phyloP scores from a whole-genome alignment of 1,284 basidiomycete species.

The Heterobasidion occidentale region DNA sequence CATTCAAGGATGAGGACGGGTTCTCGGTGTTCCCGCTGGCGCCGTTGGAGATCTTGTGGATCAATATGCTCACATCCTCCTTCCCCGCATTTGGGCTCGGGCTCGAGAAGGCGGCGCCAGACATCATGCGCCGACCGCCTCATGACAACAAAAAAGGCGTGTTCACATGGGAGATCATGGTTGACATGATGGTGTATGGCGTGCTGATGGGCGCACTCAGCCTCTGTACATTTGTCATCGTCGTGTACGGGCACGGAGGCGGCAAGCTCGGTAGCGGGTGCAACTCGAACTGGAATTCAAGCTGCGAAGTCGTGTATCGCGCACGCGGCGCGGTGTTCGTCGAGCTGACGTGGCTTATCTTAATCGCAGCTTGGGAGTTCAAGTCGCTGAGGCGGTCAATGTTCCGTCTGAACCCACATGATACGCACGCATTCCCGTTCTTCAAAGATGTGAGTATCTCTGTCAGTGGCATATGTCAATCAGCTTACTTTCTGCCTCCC shows the following conservation, averaged over 20 bases:
- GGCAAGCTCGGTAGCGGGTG: neutral
- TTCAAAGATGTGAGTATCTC: neutral
- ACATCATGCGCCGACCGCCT: neutral
- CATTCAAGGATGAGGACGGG: too few relatives aligned
- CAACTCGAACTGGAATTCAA: neutral
- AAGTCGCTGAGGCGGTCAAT: neutral
- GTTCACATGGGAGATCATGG: neutral
- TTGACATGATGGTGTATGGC: neutral
- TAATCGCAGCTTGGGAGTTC: neutral
- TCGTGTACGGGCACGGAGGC: neutral
- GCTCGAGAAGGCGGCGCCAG: neutral
- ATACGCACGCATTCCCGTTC: neutral
- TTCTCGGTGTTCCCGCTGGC: too few relatives aligned
- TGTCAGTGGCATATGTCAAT: neutral
- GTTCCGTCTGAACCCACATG: neutral
- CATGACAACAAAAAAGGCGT: neutral
- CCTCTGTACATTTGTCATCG: neutral
- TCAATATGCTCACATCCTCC: too few relatives aligned
- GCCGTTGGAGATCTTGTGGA: too few relatives aligned
- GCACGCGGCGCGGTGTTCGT: neutral
- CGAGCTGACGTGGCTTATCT: neutral
- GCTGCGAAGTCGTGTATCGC: neutral
- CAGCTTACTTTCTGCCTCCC: neutral
- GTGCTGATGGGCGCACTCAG: neutral
- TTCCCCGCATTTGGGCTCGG: too few relatives aligned